Percentiles rank a stretch among this genome's conserved stretches.
Conservation (phyloP, 2,329 filamentous ascomycete species). For the Chlorencoelia australis region DNA sequence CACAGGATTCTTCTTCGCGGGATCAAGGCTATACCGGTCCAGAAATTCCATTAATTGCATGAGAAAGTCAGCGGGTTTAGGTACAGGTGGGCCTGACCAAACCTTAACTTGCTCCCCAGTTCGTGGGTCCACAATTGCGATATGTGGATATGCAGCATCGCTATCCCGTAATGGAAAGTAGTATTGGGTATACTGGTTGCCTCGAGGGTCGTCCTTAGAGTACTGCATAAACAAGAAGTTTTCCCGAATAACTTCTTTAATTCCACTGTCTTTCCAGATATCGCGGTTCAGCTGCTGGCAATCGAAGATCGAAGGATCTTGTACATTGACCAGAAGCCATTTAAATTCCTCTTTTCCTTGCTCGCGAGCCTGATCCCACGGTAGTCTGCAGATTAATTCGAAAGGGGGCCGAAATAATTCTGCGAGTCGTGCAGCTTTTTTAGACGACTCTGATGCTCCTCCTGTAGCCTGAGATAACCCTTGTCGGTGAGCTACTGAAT, state of each 20-base stretch:
- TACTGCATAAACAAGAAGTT: conserved; percentile 97
- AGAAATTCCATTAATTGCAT: conserved; percentile 91
- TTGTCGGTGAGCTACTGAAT: conserved; percentile 37
- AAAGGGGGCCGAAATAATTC: conserved; percentile 90
- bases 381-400: conserved; percentile 69
- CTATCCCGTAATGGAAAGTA: conserved; percentile 75
- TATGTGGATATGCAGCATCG: conserved; percentile 87
- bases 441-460: conserved; percentile 52
- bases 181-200: conserved; percentile 75
- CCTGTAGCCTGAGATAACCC: conserved; percentile 51
- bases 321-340: conserved; percentile 93
- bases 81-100: conserved; percentile 79
- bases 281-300: conserved; percentile 92
- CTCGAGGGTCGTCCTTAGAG: conserved; percentile 71
- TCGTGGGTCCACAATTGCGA: conserved; percentile 88
- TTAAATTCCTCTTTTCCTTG: conserved; percentile 81
- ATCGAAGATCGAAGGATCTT: conserved; percentile 87
- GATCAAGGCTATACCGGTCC: conserved; percentile 87
- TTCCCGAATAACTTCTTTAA: conserved; percentile 73
- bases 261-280: conserved; percentile 80
- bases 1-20: conserved; percentile 86
- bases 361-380: conserved; percentile 78
- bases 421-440: conserved; percentile 69
- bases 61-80: conserved; percentile 69
- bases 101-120: conserved; percentile 96